Evolutionary conservation across 768 basidiomycete species (phyloP).

Genomic region (Imleria badia): DNA sequence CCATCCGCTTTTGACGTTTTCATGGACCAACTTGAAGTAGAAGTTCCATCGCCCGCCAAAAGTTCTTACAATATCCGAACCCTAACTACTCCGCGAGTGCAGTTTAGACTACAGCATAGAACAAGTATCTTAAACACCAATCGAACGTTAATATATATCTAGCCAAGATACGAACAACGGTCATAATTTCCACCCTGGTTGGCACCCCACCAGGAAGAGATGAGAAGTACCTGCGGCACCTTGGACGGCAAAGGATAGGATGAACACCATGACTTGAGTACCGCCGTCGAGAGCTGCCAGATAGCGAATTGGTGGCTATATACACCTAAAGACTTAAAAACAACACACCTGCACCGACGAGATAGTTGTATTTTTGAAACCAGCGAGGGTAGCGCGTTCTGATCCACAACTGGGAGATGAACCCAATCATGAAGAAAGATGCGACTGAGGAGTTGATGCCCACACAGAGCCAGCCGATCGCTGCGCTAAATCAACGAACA

Average conservation of each 20-base stretch:
- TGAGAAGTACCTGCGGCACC: constrained; percentile 49
- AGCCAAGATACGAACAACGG: constrained; percentile 16
- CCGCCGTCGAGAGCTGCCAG: constrained; percentile 37
- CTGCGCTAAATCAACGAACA: constrained; percentile 5
- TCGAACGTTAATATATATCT: too few relatives aligned
- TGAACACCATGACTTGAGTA: constrained; percentile 54
- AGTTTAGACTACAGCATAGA: too few relatives aligned
- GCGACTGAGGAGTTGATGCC: constrained; percentile 30
- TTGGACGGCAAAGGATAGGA: constrained; percentile 49
- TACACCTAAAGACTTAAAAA: background rate
- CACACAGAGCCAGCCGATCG: constrained; percentile 12
- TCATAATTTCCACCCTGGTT: constrained; percentile 48
- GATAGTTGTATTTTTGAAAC: constrained; percentile 40
- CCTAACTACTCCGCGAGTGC: too few relatives aligned
- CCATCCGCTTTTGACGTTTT: background rate
- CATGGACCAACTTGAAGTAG: background rate
- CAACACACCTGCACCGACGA: constrained; percentile 41
- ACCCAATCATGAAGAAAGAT: constrained; percentile 19
- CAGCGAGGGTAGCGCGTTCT: constrained; percentile 35
- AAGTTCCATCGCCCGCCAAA: background rate
- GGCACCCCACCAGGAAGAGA: constrained; percentile 59
- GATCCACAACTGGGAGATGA: constrained; percentile 38
- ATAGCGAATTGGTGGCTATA: background rate
- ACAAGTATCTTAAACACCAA: too few relatives aligned
- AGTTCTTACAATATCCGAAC: background rate